Conservation (phyloP, 2,329 filamentous ascomycete genomes). For the Biscogniauxia mediterranea region DNA sequence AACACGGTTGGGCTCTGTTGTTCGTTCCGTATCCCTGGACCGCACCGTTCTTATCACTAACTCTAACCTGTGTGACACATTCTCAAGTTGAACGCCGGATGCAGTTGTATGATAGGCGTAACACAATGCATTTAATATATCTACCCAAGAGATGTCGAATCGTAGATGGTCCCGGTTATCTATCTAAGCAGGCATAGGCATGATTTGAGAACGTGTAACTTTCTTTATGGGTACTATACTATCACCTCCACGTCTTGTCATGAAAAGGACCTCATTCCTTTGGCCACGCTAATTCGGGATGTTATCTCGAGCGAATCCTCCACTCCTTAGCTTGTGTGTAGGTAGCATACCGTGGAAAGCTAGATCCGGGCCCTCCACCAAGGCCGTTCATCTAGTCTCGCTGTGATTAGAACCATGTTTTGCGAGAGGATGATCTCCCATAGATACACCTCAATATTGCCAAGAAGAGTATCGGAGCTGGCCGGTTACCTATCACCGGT, state of each 20-base stretch:
- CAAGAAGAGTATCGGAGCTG: neutral
- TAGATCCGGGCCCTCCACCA: neutral
- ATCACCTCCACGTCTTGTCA: neutral
- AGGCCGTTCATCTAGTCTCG: neutral
- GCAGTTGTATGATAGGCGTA: neutral
- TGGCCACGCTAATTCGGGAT: neutral
- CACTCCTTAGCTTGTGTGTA: neutral
- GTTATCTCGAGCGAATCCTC: neutral
- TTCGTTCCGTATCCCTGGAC: neutral
- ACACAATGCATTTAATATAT: neutral
- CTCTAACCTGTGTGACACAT: neutral
- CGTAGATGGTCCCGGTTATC: neutral
- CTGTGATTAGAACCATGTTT: neutral
- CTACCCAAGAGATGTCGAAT: neutral
- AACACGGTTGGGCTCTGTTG: neutral
- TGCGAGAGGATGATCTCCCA: neutral
- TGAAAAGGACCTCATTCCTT: neutral
- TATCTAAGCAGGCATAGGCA: neutral
- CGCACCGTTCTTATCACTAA: neutral
- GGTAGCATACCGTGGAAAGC: neutral
- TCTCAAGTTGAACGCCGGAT: neutral
- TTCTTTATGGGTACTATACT: neutral
- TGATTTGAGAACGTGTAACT: neutral
- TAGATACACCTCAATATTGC: neutral
- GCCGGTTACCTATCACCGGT: neutral